Conservation (phyloP, 176 grass and related monocot genomes). For the Alloteropsis semialata region DNA sequence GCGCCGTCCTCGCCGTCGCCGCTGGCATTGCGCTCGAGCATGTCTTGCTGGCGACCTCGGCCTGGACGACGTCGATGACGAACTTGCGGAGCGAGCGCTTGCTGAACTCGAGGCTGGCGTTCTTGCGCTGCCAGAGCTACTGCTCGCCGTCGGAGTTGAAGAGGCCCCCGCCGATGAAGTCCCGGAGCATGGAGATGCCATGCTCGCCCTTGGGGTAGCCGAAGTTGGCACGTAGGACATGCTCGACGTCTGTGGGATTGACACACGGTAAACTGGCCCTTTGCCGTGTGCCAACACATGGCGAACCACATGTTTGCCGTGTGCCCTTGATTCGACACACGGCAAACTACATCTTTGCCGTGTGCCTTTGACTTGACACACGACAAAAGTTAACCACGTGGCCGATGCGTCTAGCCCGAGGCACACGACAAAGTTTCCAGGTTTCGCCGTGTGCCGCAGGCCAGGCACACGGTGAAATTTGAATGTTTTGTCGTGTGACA, state of each 20-base stretch:
- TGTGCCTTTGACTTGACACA: too few species aligned
- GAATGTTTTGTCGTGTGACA: too few species aligned
- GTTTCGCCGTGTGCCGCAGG: too few species aligned
- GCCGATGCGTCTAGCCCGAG: too few species aligned
- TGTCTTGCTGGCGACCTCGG: slow-evolving; percentile 25
- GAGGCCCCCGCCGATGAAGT: slow-evolving; percentile 49
- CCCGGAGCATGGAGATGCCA: slow-evolving; percentile 11
- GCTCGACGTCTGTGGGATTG: slow-evolving; percentile 5
- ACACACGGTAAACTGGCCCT: too few species aligned
- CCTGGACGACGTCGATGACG: slow-evolving; percentile 26
- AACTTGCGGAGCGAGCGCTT: slow-evolving; percentile 39
- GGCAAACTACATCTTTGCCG: too few species aligned
- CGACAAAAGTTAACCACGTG: too few species aligned
- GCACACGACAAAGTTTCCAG: too few species aligned
- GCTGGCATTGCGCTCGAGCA: background rate
- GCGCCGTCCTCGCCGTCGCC: background rate
- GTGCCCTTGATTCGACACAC: too few species aligned
- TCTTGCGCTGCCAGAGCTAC: slow-evolving; percentile 43
- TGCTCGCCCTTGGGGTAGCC: slow-evolving; percentile 39
- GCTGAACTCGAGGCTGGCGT: slow-evolving; percentile 48
- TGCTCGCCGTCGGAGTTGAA: slow-evolving; percentile 50
- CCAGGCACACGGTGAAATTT: too few species aligned
- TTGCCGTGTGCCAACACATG: too few species aligned
- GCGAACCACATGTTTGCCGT: too few species aligned
- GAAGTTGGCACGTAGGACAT: slow-evolving; percentile 39